These are phyloP conservation scores for Xylariaceae sp. DNA, from an alignment of 2,329 filamentous ascomycete genomes.

Conservation along the genomic window DNA sequence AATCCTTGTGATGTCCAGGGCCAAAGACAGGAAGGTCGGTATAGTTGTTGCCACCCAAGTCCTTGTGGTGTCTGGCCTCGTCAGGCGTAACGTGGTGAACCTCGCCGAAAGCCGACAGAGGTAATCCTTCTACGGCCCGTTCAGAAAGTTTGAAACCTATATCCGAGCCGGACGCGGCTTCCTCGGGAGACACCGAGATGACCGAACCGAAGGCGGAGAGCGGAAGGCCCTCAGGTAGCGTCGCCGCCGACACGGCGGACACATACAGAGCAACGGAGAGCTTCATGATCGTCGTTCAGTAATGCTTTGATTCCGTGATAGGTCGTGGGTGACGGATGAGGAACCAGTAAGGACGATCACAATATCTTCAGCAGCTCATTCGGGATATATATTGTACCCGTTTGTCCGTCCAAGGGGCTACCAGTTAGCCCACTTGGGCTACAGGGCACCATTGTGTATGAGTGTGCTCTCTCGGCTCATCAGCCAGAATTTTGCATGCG, in stretches of 20 bases:
- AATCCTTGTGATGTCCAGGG: slow-evolving; percentile 13
- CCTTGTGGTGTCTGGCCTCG: slow-evolving; percentile 18
- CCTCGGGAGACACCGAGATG: slow-evolving; percentile 15
- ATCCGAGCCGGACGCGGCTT: slow-evolving; percentile 12
- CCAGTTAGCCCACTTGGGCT: no score
- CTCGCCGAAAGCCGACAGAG: slow-evolving; percentile 20
- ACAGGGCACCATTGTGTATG: no score
- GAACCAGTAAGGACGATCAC: slow-evolving; percentile 11
- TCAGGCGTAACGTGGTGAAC: slow-evolving; percentile 21
- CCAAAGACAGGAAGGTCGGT: slow-evolving; percentile 24
- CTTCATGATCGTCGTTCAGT: slow-evolving; percentile 25
- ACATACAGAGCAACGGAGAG: slow-evolving; percentile 23
- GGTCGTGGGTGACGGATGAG: slow-evolving; percentile 9
- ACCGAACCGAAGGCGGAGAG: slow-evolving; percentile 15
- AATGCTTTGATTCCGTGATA: slow-evolving; percentile 2
- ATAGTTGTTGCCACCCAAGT: slow-evolving; percentile 28
- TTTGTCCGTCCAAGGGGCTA: no score
- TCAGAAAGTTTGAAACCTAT: slow-evolving; percentile 5
- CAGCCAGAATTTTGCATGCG: no score
- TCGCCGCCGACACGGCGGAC: slow-evolving; percentile 25
- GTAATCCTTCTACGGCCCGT: slow-evolving; percentile 16
- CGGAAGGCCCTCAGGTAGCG: slow-evolving; percentile 21
- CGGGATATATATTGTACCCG: no score
- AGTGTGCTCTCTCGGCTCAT: no score
- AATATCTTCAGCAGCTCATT: no score